phyloP scores from a whole-genome alignment of 148 eudicot genomes.

The Silene conica region DNA sequence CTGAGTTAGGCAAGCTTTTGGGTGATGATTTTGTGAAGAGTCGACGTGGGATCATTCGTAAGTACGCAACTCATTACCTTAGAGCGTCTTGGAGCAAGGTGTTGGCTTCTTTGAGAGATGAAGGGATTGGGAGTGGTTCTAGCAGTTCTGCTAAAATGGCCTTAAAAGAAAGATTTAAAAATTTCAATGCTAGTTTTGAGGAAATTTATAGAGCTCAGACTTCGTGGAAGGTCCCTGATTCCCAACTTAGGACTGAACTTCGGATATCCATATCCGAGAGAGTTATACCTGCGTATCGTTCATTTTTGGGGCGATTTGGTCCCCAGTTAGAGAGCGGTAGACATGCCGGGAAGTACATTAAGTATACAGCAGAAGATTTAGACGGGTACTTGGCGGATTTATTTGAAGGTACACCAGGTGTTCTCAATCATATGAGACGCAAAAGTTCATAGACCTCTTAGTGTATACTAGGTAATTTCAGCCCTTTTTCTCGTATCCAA shows the following conservation, averaged over 20 bases:
- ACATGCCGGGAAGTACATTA: slow-evolving; percentile 84
- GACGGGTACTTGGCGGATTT: slow-evolving; percentile 76
- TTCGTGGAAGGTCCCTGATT: slow-evolving; percentile 88
- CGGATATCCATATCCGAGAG: slow-evolving; percentile 85
- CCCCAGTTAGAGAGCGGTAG: slow-evolving; percentile 68
- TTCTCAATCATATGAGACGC: slow-evolving; percentile 72
- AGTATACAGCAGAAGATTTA: slow-evolving; percentile 83
- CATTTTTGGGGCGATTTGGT: slow-evolving; percentile 85
- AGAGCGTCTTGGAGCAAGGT: slow-evolving; percentile 82
- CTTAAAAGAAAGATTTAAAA: slow-evolving; percentile 84
- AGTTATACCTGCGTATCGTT: slow-evolving; percentile 77
- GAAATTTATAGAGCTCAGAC: slow-evolving; percentile 81
- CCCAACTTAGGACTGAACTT: slow-evolving; percentile 86
- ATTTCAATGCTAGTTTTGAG: slow-evolving; percentile 80
- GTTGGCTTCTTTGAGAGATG: slow-evolving; percentile 74
- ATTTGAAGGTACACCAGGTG: slow-evolving; percentile 76
- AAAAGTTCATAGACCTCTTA: slow-evolving; percentile 48
- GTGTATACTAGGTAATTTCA: slow-evolving; percentile 39
- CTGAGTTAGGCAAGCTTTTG: slow-evolving; percentile 70
- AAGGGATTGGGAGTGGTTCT: slow-evolving; percentile 75
- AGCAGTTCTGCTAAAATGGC: slow-evolving; percentile 64
- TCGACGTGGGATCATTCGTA: slow-evolving; percentile 69
- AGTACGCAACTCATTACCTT: slow-evolving; percentile 66
- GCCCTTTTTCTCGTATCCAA: slow-evolving; percentile 18
- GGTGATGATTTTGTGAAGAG: slow-evolving; percentile 86